A percentile compares a stretch with the other conserved stretches of the same genome.
phyloP scores from a whole-genome alignment of 75 land plant genomes.

The Cryptomeria japonica region DNA sequence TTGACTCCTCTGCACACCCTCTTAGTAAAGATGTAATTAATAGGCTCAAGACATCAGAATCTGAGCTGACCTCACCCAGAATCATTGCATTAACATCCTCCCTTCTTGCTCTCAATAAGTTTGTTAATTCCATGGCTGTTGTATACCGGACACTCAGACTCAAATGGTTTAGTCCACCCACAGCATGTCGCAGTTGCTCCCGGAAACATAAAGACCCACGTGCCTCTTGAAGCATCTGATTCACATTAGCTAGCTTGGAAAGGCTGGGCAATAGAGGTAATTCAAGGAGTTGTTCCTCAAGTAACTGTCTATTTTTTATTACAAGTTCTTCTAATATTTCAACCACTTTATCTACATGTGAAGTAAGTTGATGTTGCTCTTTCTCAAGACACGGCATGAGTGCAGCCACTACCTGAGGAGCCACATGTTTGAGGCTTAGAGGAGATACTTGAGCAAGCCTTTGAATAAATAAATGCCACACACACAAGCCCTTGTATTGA shows the following conservation, averaged over 20 bases:
- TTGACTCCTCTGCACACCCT: constrained; percentile 97
- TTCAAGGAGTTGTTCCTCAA: constrained; percentile 75
- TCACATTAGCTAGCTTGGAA: constrained; percentile 64
- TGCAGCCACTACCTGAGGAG: constrained; percentile 93
- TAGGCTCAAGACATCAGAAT: constrained; percentile 69
- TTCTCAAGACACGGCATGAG: constrained; percentile 90
- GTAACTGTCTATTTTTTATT: constrained; percentile 47
- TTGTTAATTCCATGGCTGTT: constrained; percentile 87
- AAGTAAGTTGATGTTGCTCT: constrained; percentile 44
- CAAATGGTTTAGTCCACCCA: constrained; percentile 83
- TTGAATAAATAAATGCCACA: constrained; percentile 84
- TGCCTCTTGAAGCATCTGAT: constrained; percentile 74
- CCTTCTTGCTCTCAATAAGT: constrained; percentile 54
- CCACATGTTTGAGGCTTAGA: constrained; percentile 84
- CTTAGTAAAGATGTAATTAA: constrained; percentile 77
- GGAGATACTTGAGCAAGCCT: constrained; percentile 76
- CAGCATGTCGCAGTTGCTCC: constrained; percentile 74
- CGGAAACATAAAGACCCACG: constrained; percentile 73
- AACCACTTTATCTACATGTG: constrained; percentile 57
- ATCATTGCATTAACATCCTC: constrained; percentile 71
- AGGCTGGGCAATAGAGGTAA: constrained; percentile 87
- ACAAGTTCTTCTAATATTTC: constrained; percentile 84
- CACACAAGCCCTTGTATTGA: constrained; percentile 69
- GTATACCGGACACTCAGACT: constrained; percentile 89
- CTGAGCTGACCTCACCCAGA: constrained; percentile 51